Evolutionary conservation across 2,329 filamentous ascomycete genomes (phyloP).

Genomic region (Stylonectria norvegica): DNA sequence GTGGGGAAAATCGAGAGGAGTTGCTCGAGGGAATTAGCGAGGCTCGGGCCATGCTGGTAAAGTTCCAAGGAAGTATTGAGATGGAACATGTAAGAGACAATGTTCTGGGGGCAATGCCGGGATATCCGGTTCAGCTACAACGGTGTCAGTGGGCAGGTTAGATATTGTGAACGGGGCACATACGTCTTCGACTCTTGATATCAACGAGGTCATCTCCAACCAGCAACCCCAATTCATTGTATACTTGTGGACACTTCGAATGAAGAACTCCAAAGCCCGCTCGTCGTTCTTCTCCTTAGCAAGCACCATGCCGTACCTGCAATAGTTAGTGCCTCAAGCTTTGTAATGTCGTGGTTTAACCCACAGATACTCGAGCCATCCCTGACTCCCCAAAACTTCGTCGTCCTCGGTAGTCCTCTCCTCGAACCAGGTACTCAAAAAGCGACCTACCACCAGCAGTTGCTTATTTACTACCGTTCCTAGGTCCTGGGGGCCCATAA

Average conservation of each 20-base stretch:
- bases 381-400: constrained; percentile 64
- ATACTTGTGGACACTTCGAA: constrained; percentile 82
- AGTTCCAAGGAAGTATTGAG: constrained; percentile 87
- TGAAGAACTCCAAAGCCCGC: constrained; percentile 79
- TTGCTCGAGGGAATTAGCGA: constrained; percentile 72
- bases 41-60: constrained; percentile 75
- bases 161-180: constrained; percentile 20
- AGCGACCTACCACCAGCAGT: constrained; percentile 68
- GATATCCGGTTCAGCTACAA: constrained; percentile 66
- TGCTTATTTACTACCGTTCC: constrained; percentile 84
- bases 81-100: constrained; percentile 92
- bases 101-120: constrained; percentile 76
- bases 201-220: constrained; percentile 82
- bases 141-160: constrained; percentile 9
- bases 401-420: constrained; percentile 59
- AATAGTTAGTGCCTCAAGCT: constrained; percentile 2
- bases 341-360: no score
- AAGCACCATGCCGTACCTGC: constrained; percentile 79
- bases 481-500: constrained; percentile 87
- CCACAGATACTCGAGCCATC: constrained; percentile 86
- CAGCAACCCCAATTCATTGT: constrained; percentile 98
- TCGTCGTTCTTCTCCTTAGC: constrained; percentile 88
- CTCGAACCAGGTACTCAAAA: constrained; percentile 77
- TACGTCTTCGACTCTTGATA: constrained; percentile 78
- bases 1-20: constrained; percentile 81